Evolutionary conservation across 1,139 yeast species (phyloP), one percentile per base, ranked within the genome.

Genomic region (Sporopachydermia cereana): DNA sequence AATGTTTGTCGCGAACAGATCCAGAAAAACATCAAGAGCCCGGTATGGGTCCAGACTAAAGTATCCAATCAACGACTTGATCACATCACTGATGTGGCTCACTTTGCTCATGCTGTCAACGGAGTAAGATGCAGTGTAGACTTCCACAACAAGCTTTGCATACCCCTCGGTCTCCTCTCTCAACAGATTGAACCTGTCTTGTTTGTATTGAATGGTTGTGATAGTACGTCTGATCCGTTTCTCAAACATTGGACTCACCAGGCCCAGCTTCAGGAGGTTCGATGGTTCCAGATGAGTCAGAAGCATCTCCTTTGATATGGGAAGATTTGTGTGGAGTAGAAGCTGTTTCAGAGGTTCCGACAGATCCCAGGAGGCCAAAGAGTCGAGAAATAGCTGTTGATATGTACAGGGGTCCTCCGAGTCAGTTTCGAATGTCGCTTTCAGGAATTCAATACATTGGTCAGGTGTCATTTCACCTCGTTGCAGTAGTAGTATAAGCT

Each of bases 151-250:
- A 34, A 84, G 64, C 54, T 80, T 79, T 16, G 95, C 63, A 61
- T 76, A 91, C 1, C 97, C 98, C 57, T 82, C 91, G 16, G 78
- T 65, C 52, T 84, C 84, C 60, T 89, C 96, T 46, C 79, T 76
- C n/a, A 85, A 56, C 25, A 88, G 63, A 50, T 85, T 85, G 63
- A 67, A 88, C 50, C 84, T 77, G 54, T 75, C 77, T 49, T 84
- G 84, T 31, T 86, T 79, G 59, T 79, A 84, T 51, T 76, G 51
- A 21, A 58, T 48, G 22, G 61, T 55, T 56, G 64, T 74, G 66
- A 58, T 77, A 66, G 62, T 57, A 3, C 80, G 62, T 31, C 73
- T 66, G 18, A 63, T 56, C 18, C 68, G 59, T 48, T 71, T 62
- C 51, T 74, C 68, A 58, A 73, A 58, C 44, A 66, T 16, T 16